Percentiles rank a stretch among this genome's conserved stretches.
These are phyloP conservation scores for Urochloa ruziziensis DNA, from an alignment of 176 grass and related monocot genomes.

Conservation along the genomic window DNA sequence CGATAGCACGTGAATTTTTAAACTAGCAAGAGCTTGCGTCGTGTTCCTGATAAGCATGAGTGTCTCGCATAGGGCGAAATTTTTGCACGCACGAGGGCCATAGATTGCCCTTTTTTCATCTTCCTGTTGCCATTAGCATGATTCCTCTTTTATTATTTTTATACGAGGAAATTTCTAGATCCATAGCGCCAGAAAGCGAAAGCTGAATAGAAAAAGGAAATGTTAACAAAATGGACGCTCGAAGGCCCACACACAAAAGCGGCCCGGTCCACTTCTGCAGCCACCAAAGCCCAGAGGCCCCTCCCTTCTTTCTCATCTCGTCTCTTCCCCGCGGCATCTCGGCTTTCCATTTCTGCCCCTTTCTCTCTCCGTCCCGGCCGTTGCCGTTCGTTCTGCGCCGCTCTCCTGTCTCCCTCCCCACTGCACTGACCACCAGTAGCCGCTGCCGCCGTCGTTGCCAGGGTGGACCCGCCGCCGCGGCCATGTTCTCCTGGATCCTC, in stretches of 20 bases:
- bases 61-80: too few relatives aligned
- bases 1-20: neutral
- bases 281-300: neutral
- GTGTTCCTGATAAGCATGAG: too few relatives aligned
- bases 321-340: neutral
- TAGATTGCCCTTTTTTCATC: neutral
- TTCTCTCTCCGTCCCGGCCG: neutral
- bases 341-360: slow-evolving; percentile 1
- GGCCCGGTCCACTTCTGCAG: neutral
- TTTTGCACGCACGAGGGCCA: neutral
- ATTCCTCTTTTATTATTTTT: too few relatives aligned
- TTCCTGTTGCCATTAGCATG: too few relatives aligned
- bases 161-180: too few relatives aligned
- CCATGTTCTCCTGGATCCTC: slow-evolving; percentile 53
- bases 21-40: too few relatives aligned
- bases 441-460: neutral
- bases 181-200: too few relatives aligned
- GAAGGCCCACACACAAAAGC: neutral
- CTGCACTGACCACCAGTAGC: neutral
- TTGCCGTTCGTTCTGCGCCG: slow-evolving; percentile 6
- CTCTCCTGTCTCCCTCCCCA: neutral
- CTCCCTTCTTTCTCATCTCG: neutral
- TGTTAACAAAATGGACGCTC: neutral
- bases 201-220: neutral
- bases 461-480: neutral